These are phyloP conservation scores for Penicillium soppii DNA, from an alignment of 495 filamentous ascomycete genomes.

Conservation along the genomic window DNA sequence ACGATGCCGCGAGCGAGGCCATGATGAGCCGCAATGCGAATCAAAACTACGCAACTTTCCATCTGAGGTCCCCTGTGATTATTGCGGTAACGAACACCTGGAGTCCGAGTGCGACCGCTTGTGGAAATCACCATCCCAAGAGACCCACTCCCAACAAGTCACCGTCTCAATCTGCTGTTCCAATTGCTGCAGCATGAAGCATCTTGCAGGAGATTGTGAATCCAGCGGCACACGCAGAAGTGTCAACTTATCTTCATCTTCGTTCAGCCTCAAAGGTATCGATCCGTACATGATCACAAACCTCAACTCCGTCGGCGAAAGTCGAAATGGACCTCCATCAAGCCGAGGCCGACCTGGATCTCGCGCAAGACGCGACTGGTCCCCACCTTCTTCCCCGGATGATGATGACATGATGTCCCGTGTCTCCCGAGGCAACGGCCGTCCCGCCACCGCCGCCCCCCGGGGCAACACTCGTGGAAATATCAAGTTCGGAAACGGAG, in stretches of 20 bases:
- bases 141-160: constrained; percentile 22
- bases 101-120: constrained; percentile 44
- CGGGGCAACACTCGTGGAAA: constrained; percentile 1
- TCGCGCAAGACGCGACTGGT: constrained; percentile 3
- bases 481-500: not conserved
- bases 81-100: constrained; percentile 43
- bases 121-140: constrained; percentile 36
- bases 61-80: constrained; percentile 43
- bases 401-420: constrained; percentile 30
- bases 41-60: constrained; percentile 39
- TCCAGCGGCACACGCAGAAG: constrained; percentile 23
- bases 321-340: not conserved
- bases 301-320: constrained; percentile 26
- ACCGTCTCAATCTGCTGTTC: constrained; percentile 48
- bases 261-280: constrained; percentile 36
- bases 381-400: constrained; percentile 21
- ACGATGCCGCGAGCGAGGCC: constrained; percentile 47
- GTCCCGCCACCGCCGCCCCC: not conserved
- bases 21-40: constrained; percentile 35
- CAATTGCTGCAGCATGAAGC: constrained; percentile 43
- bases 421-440: constrained; percentile 4
- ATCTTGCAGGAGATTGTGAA: constrained; percentile 48
- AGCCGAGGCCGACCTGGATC: not conserved
- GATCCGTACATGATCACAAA: constrained; percentile 38
- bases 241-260: constrained; percentile 27